phyloP scores from a whole-genome alignment of 2,329 filamentous ascomycete genomes.

The Anthostomella pinea region DNA sequence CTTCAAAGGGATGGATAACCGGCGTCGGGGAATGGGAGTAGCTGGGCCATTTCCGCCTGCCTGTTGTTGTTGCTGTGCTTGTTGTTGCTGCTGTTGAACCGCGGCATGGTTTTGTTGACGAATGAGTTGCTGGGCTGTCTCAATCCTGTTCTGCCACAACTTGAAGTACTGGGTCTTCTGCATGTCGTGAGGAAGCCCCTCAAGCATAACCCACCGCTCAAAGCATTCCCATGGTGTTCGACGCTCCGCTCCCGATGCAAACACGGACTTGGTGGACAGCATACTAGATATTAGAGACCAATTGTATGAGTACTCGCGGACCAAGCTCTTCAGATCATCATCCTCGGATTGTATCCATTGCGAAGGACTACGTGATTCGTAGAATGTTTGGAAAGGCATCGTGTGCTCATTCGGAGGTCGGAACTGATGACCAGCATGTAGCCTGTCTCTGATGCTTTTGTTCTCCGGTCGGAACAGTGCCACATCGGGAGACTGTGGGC shows the following conservation, averaged over 20 bases:
- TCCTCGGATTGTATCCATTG: conserved; percentile 92
- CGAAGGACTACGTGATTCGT: conserved; percentile 80
- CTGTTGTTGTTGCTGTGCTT: conserved; percentile 33
- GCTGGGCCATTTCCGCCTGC: conserved; percentile 37
- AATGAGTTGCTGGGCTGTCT: conserved; percentile 55
- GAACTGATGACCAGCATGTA: conserved; percentile 91
- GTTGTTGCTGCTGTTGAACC: conserved; percentile 33
- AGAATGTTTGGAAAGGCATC: conserved; percentile 89
- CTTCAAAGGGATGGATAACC: conserved; percentile 74
- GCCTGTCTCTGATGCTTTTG: conserved; percentile 81
- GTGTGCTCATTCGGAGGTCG: conserved; percentile 85
- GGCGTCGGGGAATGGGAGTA: conserved; percentile 55
- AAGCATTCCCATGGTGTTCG: conserved; percentile 98
- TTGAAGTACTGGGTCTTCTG: conserved; percentile 95
- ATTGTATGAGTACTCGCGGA: conserved; percentile 93
- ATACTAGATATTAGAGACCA: conserved; percentile 92
- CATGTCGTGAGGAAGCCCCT: conserved; percentile 90
- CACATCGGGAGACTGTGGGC: conserved; percentile 70
- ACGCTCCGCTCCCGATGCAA: conserved; percentile 81
- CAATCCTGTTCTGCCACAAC: conserved; percentile 59
- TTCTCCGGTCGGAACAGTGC: conserved; percentile 88
- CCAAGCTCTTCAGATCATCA: conserved; percentile 79
- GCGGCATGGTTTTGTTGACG: conserved; percentile 52
- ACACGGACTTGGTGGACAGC: conserved; percentile 69
- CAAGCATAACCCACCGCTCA: conserved; percentile 89